A percentile compares a stretch with the other conserved stretches of the same genome.
phyloP scores from a whole-genome alignment of 306 rosid species.

The Vigna trinervia region DNA sequence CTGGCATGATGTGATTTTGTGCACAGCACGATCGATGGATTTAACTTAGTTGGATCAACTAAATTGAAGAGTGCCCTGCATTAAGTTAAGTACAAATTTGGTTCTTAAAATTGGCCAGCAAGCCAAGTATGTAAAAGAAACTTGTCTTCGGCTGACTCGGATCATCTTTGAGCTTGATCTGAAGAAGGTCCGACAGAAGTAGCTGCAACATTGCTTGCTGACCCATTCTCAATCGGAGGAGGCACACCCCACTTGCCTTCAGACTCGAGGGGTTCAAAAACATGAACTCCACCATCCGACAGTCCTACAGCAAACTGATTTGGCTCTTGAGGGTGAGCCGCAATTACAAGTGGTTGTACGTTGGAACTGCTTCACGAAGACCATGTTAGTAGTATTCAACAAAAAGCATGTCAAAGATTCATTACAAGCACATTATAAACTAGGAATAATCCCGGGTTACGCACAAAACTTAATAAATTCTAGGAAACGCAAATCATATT shows the following conservation, averaged over 20 bases:
- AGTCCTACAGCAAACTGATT: constrained; percentile 91
- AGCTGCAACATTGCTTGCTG: constrained; percentile 71
- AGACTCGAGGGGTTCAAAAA: constrained; percentile 91
- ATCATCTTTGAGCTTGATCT: constrained; percentile 90
- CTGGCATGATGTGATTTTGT: constrained; percentile 29
- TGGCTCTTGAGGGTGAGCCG: constrained; percentile 96
- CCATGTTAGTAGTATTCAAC: background rate
- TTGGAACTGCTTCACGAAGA: constrained; percentile 58
- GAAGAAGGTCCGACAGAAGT: constrained; percentile 82
- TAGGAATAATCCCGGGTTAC: constrained; percentile 14
- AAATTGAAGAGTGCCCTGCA: constrained; percentile 38
- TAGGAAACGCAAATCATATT: background rate
- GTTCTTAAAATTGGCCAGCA: constrained; percentile 49
- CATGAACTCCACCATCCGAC: constrained; percentile 92
- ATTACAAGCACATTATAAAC: constrained; percentile 8
- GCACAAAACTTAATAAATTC: background rate
- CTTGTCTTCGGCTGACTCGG: constrained; percentile 59
- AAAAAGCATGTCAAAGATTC: background rate
- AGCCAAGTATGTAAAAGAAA: constrained; percentile 67
- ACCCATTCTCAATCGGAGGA: constrained; percentile 85
- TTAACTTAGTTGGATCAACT: constrained; percentile 36
- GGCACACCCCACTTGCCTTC: constrained; percentile 95
- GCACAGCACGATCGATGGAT: background rate
- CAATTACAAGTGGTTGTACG: constrained; percentile 80
- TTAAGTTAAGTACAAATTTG: constrained; percentile 39